Percentiles rank a stretch among this genome's conserved stretches.
Conservation (phyloP, 495 filamentous ascomycete species). For the Aspergillus wentii region DNA sequence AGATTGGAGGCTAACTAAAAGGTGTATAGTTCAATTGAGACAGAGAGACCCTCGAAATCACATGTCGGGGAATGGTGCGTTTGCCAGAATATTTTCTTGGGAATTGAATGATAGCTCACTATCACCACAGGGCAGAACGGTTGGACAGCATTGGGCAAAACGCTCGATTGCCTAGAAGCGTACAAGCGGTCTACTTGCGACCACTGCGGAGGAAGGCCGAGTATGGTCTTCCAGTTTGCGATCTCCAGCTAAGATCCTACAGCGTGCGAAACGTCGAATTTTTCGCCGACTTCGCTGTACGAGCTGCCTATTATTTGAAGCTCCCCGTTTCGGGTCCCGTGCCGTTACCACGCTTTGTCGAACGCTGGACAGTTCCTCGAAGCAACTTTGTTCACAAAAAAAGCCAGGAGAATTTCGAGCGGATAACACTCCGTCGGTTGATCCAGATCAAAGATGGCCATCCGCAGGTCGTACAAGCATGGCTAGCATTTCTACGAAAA, state of each 20-base stretch:
- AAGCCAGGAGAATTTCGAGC: constrained; percentile 94
- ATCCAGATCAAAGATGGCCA: constrained; percentile 94
- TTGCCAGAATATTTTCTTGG: not conserved
- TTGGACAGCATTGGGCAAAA: constrained; percentile 28
- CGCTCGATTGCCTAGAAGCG: constrained; percentile 61
- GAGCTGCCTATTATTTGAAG: constrained; percentile 89
- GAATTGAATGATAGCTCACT: constrained; percentile 8
- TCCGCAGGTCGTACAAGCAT: constrained; percentile 79
- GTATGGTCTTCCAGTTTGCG: constrained; percentile 76
- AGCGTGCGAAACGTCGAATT: constrained; percentile 87
- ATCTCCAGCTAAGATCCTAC: constrained; percentile 91
- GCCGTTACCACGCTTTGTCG: constrained; percentile 77
- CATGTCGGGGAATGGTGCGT: constrained; percentile 29
- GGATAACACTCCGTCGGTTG: constrained; percentile 77
- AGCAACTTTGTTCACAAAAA: constrained; percentile 94
- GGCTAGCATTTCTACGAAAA: constrained; percentile 87
- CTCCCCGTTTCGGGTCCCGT: constrained; percentile 84
- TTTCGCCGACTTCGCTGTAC: constrained; percentile 90
- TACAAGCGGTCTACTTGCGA: constrained; percentile 81
- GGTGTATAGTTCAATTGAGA: not conserved
- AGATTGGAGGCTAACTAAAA: not conserved
- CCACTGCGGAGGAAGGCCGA: constrained; percentile 71
- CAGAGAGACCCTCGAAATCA: constrained; percentile 12
- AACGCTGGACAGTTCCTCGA: constrained; percentile 92
- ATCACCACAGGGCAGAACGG: constrained; percentile 29